Evolutionary conservation across 108 stramenopile species (phyloP), one percentile per base, ranked within the genome.

Genomic region (Heterococcus sp.): DNA sequence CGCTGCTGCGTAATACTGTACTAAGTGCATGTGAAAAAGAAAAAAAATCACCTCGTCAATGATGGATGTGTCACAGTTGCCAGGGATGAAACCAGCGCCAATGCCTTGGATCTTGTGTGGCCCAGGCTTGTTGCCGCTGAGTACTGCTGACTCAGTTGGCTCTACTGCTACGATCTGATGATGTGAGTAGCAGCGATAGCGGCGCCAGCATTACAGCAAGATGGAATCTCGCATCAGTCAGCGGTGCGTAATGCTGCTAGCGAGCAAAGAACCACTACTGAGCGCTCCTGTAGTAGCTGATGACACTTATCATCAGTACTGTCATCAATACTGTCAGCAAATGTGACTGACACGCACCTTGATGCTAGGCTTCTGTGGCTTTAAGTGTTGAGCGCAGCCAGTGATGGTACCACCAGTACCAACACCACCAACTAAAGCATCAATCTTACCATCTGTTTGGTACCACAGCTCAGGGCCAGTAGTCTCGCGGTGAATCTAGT

Each of bases 91-190:
- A 32, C 92, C 93, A 0, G 93, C 93, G 29, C 92, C 93, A 74
- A 95, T 94, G 4, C 93, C 93, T 76, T 95, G 93, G 75, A 93
- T 94, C 86, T 93, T 94, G 78, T 92, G 92, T 5, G 93, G 89
- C 2, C 93, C 93, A 38, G 92, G 92, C 72, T 87, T 83, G 0
- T 91, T 92, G 1, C 93, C 93, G 66, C 88, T 89, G 28, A 93
- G 82, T 14, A 87, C 87, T 0, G 85, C 69, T 26, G 82, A 83
- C 76, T 87, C 87, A 5, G 34, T 38, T 0, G 87, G 85, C 74
- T 86, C 85, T 64, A 86, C 85, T 0, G 87, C 87, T 26, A 81
- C 38, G 21, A 75, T 4, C 58, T 82, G 29, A 11, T 2, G 71
- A 68, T 11, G 35, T 32, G 31, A 69, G 5, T 11, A 69, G 5